Percentiles rank a stretch among this genome's conserved stretches.
Conservation (phyloP, 495 filamentous ascomycete genomes). For the Lentithecium fluviatile region DNA sequence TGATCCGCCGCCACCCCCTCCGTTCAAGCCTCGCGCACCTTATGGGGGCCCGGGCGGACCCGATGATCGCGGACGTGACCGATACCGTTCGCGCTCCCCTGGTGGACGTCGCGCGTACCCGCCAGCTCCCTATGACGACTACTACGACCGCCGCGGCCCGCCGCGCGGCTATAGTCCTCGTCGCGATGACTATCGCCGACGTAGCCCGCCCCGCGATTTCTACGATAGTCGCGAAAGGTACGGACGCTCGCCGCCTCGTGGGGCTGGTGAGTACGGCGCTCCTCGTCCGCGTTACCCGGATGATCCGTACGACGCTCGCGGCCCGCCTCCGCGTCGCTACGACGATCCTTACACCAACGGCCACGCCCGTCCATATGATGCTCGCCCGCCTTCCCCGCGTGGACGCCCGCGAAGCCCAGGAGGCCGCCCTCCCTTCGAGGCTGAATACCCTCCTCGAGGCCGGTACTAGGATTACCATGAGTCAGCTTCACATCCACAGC, state of each 20-base stretch:
- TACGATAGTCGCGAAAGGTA: conserved; percentile 80
- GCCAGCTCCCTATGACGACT: conserved; percentile 52
- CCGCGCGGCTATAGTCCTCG: conserved; percentile 79
- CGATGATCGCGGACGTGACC: conserved; percentile 65
- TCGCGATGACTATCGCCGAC: conserved; percentile 81
- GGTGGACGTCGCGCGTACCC: conserved; percentile 61
- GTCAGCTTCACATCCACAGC: not conserved
- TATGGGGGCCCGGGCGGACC: conserved; percentile 51
- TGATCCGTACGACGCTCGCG: conserved; percentile 42
- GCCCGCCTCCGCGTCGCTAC: conserved; percentile 54
- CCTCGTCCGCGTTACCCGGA: conserved; percentile 46
- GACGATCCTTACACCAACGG: conserved; percentile 66
- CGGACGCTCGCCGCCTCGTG: conserved; percentile 67
- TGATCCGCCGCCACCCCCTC: conserved; percentile 43
- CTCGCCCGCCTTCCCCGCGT: conserved; percentile 56
- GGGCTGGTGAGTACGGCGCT: conserved; percentile 74
- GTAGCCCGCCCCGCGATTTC: conserved; percentile 72
- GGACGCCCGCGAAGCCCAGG: conserved; percentile 39
- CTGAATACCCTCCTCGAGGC: conserved; percentile 38
- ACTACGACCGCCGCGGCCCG: conserved; percentile 72
- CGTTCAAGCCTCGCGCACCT: conserved; percentile 32
- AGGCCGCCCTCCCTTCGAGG: conserved; percentile 37
- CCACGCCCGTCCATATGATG: conserved; percentile 55
- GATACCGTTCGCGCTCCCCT: conserved; percentile 75
- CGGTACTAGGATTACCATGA: conserved; percentile 42